These are phyloP conservation scores for Medicago arabica DNA, from an alignment of 306 rosid genomes.

Conservation along the genomic window DNA sequence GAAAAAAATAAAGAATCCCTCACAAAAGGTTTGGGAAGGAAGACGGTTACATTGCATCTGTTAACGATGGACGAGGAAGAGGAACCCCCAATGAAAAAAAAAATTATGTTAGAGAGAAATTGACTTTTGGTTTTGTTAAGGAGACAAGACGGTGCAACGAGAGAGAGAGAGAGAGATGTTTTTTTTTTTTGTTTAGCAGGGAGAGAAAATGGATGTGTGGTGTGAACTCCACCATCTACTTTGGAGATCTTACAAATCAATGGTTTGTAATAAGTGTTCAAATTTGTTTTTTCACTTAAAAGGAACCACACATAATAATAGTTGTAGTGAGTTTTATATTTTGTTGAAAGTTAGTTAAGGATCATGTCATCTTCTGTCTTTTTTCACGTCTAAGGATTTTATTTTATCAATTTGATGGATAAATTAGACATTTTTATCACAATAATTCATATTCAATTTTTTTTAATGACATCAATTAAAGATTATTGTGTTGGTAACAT, in stretches of 20 bases:
- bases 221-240: conserved; percentile 5
- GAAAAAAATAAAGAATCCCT: conserved; percentile 15
- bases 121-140: conserved; percentile 22
- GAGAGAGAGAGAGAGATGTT: not conserved
- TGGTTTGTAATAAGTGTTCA: conserved; percentile 26
- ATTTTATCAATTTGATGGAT: not conserved
- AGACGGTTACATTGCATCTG: conserved; percentile 18
- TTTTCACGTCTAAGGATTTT: not conserved
- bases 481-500: too few relatives aligned
- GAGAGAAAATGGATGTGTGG: conserved; percentile 32
- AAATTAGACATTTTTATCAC: too few relatives aligned
- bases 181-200: conserved; percentile 7
- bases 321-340: too few relatives aligned
- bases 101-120: not conserved
- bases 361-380: too few relatives aligned
- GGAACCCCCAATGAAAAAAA: not conserved
- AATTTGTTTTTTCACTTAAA: not conserved
- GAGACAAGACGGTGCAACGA: conserved; percentile 2
- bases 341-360: not conserved
- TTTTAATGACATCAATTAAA: too few relatives aligned
- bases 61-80: not conserved
- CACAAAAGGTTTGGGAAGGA: conserved; percentile 22
- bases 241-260: conserved; percentile 27
- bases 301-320: too few relatives aligned
- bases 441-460: too few relatives aligned